Base-by-base conservation (phyloP, 164 flowering plant genomes). In the Pachysandra terminalis region DNA sequence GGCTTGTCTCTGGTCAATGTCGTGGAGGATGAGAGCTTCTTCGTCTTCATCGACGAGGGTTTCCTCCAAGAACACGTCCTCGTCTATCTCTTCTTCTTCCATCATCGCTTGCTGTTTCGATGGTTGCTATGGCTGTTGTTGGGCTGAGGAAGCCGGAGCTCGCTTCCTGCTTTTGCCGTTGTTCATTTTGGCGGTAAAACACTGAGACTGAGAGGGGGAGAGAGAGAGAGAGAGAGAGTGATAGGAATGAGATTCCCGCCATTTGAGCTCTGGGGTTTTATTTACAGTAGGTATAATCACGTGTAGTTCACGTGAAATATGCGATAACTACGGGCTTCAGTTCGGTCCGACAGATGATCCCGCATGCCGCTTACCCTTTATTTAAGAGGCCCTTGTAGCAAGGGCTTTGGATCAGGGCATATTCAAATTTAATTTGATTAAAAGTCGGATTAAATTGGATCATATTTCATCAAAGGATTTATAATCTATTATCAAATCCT, bases 31-130 rank as follows among this genome's bases (percentile, higher is more conserved):
- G 35, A 81, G 84, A 4, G 80, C 69, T 53, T 90, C 94, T 70
- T 87, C 98, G 32, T 85, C 93, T 62, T 77, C 80, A 1, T n/a
- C 73, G 1, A 87, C 68, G 21, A 90, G 88, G 84, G 86, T 90
- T 78, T 93, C 94, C 27, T 91, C 97, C 22, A 89, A 70, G 79
- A 84, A 92, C 13, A 92, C 86, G 62, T 95, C 98, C 73, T 95
- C 98, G 78, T 92, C 97, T 48, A 87, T 45, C 51, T 87, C 91
- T 1, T 91, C 97, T 1, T 90, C 97, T 0, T 85, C 96, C 70
- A 74, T 51, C n/a, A 72, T 41, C 12, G 83, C 70, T 6, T 73
- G 80, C 28, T 71, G 79, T 14, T 32, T 63, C 71, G 70, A 70
- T 2, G 74, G 63, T 15, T 66, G 70, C 5, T 32, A 7, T 2